Evolutionary conservation across 2,329 filamentous ascomycete species (phyloP).

Genomic region (Exophiala sp.): DNA sequence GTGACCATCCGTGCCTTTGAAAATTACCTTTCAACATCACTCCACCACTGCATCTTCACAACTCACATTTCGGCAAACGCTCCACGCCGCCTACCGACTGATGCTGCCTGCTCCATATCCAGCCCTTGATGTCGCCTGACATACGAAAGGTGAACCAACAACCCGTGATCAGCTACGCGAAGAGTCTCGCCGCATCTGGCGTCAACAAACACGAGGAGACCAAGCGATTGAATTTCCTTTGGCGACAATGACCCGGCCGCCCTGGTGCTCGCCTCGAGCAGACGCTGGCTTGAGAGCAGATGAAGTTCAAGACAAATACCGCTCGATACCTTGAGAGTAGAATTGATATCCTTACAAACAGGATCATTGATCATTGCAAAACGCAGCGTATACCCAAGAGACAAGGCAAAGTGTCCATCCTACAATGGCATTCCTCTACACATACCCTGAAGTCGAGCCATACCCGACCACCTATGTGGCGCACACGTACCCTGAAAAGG

Average conservation of each 20-base stretch:
- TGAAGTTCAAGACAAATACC: slow-evolving; percentile 6
- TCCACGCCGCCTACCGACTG: slow-evolving; percentile 2
- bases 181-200: slow-evolving; percentile 10
- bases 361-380: no score
- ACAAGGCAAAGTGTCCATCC: no score
- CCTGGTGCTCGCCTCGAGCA: background rate
- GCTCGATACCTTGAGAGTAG: no score
- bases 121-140: slow-evolving; percentile 8
- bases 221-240: background rate
- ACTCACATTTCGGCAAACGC: background rate
- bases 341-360: no score
- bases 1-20: background rate
- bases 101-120: background rate
- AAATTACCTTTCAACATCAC: background rate
- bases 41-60: background rate
- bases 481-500: slow-evolving; percentile 23
- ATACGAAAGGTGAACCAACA: background rate
- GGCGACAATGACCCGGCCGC: background rate
- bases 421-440: slow-evolving; percentile 16
- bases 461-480: slow-evolving; percentile 23
- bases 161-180: slow-evolving; percentile 5
- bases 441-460: slow-evolving; percentile 17
- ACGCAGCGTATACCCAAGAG: no score
- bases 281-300: background rate
- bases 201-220: background rate